Evolutionary conservation across 2,329 filamentous ascomycete genomes (phyloP).

Genomic region (Zymoseptoria pseudotritici): DNA sequence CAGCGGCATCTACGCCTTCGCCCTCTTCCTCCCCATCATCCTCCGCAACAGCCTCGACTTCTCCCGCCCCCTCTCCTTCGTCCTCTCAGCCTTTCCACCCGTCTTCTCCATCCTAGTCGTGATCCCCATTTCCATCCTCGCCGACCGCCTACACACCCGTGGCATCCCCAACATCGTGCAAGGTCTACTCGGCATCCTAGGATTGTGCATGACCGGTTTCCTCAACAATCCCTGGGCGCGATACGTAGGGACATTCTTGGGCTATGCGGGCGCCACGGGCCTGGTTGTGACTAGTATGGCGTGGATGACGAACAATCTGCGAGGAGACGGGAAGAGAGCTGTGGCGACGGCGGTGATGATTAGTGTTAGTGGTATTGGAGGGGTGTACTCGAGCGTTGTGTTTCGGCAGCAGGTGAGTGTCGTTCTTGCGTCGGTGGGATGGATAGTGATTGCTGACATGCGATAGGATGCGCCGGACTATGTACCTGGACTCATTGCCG

Average conservation of each 20-base stretch:
- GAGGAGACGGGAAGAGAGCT: constrained; percentile 12
- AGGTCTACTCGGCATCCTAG: constrained; percentile 52
- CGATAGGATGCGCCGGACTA: constrained; percentile 6
- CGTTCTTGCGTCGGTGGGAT: neutral
- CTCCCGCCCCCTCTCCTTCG: constrained; percentile 55
- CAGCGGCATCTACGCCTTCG: constrained; percentile 59
- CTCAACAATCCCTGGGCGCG: constrained; percentile 48
- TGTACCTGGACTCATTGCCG: constrained; percentile 6
- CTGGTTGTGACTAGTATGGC: constrained; percentile 66
- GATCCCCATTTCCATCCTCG: constrained; percentile 52
- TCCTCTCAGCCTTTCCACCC: constrained; percentile 64
- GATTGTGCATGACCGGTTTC: constrained; percentile 45
- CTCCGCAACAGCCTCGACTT: constrained; percentile 58
- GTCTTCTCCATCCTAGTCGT: constrained; percentile 57
- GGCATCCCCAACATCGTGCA: constrained; percentile 64
- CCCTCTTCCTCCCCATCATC: constrained; percentile 73
- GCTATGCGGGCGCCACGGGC: constrained; percentile 64
- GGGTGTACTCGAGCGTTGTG: constrained; percentile 11
- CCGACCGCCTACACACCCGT: constrained; percentile 59
- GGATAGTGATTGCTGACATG: neutral
- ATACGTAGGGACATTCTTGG: constrained; percentile 68
- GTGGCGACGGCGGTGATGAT: constrained; percentile 12
- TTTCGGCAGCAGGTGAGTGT: constrained; percentile 10
- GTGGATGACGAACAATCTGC: constrained; percentile 76
- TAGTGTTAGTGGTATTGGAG: constrained; percentile 6